Conservation (phyloP, 768 basidiomycete species). For the Saitozyma sp. region DNA sequence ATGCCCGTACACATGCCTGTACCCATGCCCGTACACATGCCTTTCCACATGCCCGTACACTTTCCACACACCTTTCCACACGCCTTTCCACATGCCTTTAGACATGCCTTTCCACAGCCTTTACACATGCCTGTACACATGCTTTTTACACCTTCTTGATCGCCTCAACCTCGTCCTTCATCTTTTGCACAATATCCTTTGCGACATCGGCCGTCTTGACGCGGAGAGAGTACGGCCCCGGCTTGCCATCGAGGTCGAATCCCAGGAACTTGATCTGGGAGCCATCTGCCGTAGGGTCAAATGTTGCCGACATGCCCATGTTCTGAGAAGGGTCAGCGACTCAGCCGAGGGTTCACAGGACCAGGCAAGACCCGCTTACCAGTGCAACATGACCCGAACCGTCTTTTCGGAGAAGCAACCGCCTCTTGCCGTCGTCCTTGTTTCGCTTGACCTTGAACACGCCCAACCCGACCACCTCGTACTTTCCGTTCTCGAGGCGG, state of each 20-base stretch:
- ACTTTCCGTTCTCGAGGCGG: constrained; percentile 22
- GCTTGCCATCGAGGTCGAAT: constrained; percentile 35
- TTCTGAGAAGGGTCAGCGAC: constrained; percentile 30
- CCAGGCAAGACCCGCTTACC: constrained; percentile 33
- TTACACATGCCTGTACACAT: too few species aligned
- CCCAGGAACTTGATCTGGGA: constrained; percentile 36
- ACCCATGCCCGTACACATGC: too few species aligned
- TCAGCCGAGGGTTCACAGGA: too few species aligned
- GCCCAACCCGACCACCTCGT: constrained; percentile 27
- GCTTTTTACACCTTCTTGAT: too few species aligned
- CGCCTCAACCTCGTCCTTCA: constrained; percentile 57
- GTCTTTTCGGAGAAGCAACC: constrained; percentile 42
- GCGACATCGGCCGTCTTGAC: constrained; percentile 36
- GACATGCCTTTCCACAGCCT: too few species aligned
- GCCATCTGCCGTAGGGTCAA: constrained; percentile 29
- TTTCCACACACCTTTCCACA: too few species aligned
- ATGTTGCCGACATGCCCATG: constrained; percentile 24
- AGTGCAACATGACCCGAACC: constrained; percentile 33
- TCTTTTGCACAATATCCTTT: constrained; percentile 38
- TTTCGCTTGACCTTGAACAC: constrained; percentile 34
- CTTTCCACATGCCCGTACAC: too few species aligned
- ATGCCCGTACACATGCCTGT: too few species aligned
- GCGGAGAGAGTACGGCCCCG: constrained; percentile 25
- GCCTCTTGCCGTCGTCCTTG: constrained; percentile 26
- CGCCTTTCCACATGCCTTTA: too few species aligned